Conservation (phyloP, 306 rosid genomes). For the Hippophae gyantsensis region DNA sequence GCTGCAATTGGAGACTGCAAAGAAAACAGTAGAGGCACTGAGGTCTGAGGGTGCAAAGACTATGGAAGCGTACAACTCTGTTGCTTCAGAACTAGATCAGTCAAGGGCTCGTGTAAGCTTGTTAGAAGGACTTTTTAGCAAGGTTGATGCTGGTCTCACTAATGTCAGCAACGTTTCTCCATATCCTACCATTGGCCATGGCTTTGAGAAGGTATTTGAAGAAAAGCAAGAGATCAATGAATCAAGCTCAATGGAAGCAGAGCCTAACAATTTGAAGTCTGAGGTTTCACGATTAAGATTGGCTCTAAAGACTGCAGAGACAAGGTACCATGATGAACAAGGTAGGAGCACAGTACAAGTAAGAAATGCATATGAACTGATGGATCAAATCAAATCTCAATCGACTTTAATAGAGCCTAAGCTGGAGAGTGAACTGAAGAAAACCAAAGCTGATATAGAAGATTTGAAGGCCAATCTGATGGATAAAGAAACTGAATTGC, state of each 20-base stretch:
- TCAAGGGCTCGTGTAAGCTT: conserved; percentile 43
- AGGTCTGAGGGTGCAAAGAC: conserved; percentile 43
- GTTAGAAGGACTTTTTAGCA: conserved; percentile 46
- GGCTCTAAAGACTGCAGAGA: conserved; percentile 57
- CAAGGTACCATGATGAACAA: conserved; percentile 64
- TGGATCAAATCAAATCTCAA: conserved; percentile 58
- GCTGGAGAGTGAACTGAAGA: conserved; percentile 44
- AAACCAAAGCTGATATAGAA: conserved; percentile 45
- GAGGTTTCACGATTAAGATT: conserved; percentile 45
- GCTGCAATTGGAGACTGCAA: conserved; percentile 64
- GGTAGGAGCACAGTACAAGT: conserved; percentile 53
- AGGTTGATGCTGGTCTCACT: conserved; percentile 24
- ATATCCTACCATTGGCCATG: conserved; percentile 9
- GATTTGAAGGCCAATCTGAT: conserved; percentile 72
- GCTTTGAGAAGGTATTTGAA: conserved; percentile 21
- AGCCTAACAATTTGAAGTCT: conserved; percentile 37
- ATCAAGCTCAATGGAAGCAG: conserved; percentile 27
- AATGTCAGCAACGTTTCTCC: conserved; percentile 15
- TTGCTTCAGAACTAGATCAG: conserved; percentile 49
- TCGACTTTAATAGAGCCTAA: conserved; percentile 37
- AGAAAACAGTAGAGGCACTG: conserved; percentile 44
- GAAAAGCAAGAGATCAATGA: conserved; percentile 16
- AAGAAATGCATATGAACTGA: conserved; percentile 47
- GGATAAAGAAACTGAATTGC: conserved; percentile 95
- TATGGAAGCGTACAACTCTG: conserved; percentile 39